Base-by-base conservation (phyloP, 495 filamentous ascomycete genomes). In the Neurospora sp. region DNA sequence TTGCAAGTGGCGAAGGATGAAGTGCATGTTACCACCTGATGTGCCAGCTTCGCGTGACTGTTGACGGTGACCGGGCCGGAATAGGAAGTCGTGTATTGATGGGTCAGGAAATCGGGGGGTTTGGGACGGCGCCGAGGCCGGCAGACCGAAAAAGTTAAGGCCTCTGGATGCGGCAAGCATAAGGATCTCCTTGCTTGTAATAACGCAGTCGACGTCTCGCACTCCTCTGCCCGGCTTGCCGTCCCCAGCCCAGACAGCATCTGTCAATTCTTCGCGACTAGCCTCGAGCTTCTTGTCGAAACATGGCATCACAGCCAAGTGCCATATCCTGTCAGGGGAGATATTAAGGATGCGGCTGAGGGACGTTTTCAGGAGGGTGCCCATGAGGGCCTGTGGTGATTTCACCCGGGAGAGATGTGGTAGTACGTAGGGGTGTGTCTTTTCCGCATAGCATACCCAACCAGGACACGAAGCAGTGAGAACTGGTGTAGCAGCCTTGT, bases 251-350 rank as follows among this genome's bases (percentile, higher is more conserved):
- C 96, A 98, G 31, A 89, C 87, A 0, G 87, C 81, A 78, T 94
- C 91, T 4, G 96, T 99, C 41, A 99, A 87, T 79, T 99, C 96
- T 79, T 92, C 92, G 27, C 96, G 90, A 72, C 93, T 96, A 9
- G 95, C 96, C 82, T 99, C 96, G 16, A 99, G 89, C 82, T 99
- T 99, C 84, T 99, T 99, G 83, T 99, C 96, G 79, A 99, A 99
- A 80, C 96, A 99, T 31, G 96, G 96, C 96, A 98, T 98, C 41
- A 99, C 85, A 5, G 94, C 93, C 48, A 98, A 80, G 79, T 98
- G 93, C 93, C 96, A 99, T 79, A 98, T 94, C 70, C 89, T 89
- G 72, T 92, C 91, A 0, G 94, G 91, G 1, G 90, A 81, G 8
- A 97, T 87, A 12, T 90, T 88, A 54, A 93, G 84, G 48, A 83